Evolutionary conservation across 495 filamentous ascomycete genomes (phyloP), one percentile per base, ranked within the genome.

Genomic region (Tricharina praecox): DNA sequence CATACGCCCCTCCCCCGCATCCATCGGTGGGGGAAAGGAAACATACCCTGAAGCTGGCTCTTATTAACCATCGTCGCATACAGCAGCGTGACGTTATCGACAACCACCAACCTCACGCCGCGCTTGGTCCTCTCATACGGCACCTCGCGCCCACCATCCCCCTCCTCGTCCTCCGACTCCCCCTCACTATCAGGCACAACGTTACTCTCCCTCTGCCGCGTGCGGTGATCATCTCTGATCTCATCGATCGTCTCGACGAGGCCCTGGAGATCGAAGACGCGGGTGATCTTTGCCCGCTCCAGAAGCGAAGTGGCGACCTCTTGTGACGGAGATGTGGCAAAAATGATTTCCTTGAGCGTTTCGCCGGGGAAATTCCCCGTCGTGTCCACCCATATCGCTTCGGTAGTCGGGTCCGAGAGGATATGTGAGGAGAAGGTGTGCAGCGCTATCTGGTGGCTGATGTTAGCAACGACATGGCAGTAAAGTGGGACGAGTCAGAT

Each of bases 261-360:
- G 4, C 62, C 61, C 3, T 53, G 40, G 9, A 63, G 48, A 38
- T 64, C 55, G n/a, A 63, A 52, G 4, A 59, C 52, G 10, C 61
- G 41, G 16, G 51, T 50, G 20, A 63, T 46, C 54, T 54, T 32
- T 11, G 64, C 54, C 5, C 62, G 39, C 21, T 64, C 55, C 10
- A 63, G 44, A 2, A 64, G 18, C 2, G 25, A 32, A 10, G 35
- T 50, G 10, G 47, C 21, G 15, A 49, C 53, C 5, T 35, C 23
- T 38, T 19, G 26, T 24, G n/a, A n/a, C 19, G 23, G 40, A 23
- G 47, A 42, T 16, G 49, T 47, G 16, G 30, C n/a, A 26, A 26
- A 20, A 42, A 62, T 45, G 5, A 59, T 56, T 11, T 51, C 41
- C 16, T 51, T 48, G 19, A 59, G 10, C 21, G 28, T 33, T 20